Base-by-base conservation (phyloP, 441 rosid species). In the Populus hybrid region DNA sequence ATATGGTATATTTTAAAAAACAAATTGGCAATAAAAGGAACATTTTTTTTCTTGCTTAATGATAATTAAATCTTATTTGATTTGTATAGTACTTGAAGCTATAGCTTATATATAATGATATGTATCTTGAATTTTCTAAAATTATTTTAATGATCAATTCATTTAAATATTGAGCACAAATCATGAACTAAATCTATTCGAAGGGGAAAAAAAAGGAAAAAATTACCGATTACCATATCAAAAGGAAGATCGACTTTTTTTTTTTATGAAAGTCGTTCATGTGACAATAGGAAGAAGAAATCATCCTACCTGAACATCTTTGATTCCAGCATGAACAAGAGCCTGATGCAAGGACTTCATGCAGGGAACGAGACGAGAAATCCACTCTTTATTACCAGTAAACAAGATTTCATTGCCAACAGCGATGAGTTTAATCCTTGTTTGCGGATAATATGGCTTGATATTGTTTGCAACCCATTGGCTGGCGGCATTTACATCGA, bases 361-460 rank as follows among this genome's bases (percentile, higher is more conserved):
- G 64, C 90, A 87, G 28, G 95, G 95, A 12, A 90, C 81, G 23
- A 89, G 88, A 72, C 81, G 68, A 59, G 91, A 76, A 71, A 92
- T 84, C 77, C 88, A 84, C 16, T 9, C 71, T 31, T 80, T 85
- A 76, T 90, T 87, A 7, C 84, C 86, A n/a, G 91, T 83, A 20
- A 87, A 85, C 42, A 89, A 61, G 80, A 93, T 78, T 82, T 93
- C 97, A 77, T 92, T 92, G 7, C 95, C 98, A 7, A 93, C 88
- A 69, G 86, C 85, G 26, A 93, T 85, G 76, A 86, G 88, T 33
- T 79, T 77, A 71, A 93, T 84, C 67, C 50, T 73, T 69, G 91
- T 88, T 61, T 70, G 72, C 0, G 92, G 97, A 61, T 87, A 78
- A 75, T 76, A 86, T 0, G 94, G 95, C 74, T 74, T 64, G 72